Base-by-base conservation (phyloP, 805 yeast species). In the Candida sakaeoensis region DNA sequence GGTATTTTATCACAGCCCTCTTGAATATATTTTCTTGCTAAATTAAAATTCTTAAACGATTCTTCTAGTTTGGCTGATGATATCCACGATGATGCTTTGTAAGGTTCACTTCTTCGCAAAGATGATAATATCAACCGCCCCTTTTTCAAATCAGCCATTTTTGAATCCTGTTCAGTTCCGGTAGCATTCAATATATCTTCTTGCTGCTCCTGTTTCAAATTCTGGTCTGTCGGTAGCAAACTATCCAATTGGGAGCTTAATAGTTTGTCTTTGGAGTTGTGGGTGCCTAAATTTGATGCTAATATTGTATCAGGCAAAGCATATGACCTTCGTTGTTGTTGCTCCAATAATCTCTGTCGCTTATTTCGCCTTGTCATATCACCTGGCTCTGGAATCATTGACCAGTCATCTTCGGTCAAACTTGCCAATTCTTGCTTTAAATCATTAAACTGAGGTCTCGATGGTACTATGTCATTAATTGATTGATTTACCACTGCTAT, bases 291-390 rank as follows among this genome's bases (percentile, higher is more conserved):
- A 24, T 51, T 52, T 8, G 58, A 56, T 3, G 73, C 63, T 2
- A 84, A 50, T 5, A 87, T 58, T 1, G 78, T 55, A 56, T 91
- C 97, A 0, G 96, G 93, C 2, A 85, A 85, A 8, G 95, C 88
- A 55, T 88, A 91, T 30, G 75, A 77, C 44, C 96, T 65, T 46
- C 81, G 80, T 42, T 77, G 76, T 49, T 68, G 72, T 52, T 81
- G 83, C 34, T 76, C 74, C 39, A 79, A 70, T 32, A 79, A 58
- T 39, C 96, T 65, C 36, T 74, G 65, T 41, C 98, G 64, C 49
- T 89, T 87, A 59, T 88, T 88, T 42, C 78, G 69, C 52, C 80
- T 74, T 0, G 99, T 93, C 52, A 86, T 66, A 58, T 91, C 98
- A 1, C 88, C 85, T 1, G 87, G 93, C 46, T 88, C 96, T 0